Conservation (phyloP, 1,284 basidiomycete species). For the Kwoniella shivajii region DNA sequence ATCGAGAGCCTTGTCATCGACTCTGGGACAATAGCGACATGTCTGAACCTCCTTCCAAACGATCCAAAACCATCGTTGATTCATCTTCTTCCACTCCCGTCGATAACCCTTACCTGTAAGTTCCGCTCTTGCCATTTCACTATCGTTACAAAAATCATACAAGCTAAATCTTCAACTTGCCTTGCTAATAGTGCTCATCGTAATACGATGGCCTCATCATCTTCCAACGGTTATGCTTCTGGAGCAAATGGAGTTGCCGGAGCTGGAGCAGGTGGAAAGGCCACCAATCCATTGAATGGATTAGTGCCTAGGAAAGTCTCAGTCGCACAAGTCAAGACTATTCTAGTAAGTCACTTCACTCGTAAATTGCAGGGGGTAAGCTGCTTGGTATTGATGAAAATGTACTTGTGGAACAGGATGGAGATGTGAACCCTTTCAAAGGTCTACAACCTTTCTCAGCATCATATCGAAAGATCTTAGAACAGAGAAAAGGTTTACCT, state of each 20-base stretch:
- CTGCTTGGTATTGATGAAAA: neutral
- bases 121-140: neutral
- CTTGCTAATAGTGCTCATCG: conserved; percentile 23
- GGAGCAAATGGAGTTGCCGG: conserved; percentile 16
- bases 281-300: conserved; percentile 66
- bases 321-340: conserved; percentile 68
- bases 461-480: conserved; percentile 84
- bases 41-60: conserved; percentile 47
- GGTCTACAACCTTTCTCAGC: conserved; percentile 68
- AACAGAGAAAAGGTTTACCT: conserved; percentile 81
- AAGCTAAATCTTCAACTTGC: neutral
- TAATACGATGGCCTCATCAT: conserved; percentile 14
- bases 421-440: conserved; percentile 87
- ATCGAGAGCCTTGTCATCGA: no score
- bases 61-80: conserved; percentile 37
- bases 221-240: conserved; percentile 18
- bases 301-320: conserved; percentile 77
- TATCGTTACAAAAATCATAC: no score
- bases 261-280: conserved; percentile 7
- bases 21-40: conserved; percentile 11
- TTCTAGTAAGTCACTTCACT: conserved; percentile 67
- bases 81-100: conserved; percentile 27
- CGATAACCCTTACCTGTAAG: conserved; percentile 48
- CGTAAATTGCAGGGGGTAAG: neutral
- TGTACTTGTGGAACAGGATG: conserved; percentile 65